phyloP scores from a whole-genome alignment of 2,329 filamentous ascomycete genomes.

The Pseudopyricularia javanii region DNA sequence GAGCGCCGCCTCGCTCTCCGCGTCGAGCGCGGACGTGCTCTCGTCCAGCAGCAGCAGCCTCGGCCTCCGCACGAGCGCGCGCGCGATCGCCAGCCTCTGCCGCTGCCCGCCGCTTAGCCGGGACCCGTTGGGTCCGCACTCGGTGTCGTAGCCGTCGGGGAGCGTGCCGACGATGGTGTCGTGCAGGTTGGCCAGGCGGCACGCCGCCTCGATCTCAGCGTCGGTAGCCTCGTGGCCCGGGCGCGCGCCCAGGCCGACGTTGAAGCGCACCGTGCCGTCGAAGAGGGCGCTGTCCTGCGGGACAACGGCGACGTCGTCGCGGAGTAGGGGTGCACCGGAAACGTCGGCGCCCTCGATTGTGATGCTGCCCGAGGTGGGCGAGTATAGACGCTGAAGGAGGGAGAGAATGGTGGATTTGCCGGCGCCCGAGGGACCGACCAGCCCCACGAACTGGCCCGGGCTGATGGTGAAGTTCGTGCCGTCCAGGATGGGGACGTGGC shows the following conservation, averaged over 20 bases:
- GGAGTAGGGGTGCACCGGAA: slow-evolving; percentile 13
- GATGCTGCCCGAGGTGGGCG: slow-evolving; percentile 33
- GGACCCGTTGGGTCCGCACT: slow-evolving; percentile 37
- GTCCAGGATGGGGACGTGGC: slow-evolving; percentile 34
- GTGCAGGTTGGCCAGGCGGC: slow-evolving; percentile 32
- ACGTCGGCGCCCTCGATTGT: slow-evolving; percentile 35
- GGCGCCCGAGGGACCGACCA: slow-evolving; percentile 32
- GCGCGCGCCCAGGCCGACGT: slow-evolving; percentile 26
- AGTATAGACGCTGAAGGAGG: slow-evolving; percentile 41
- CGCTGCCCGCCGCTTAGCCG: slow-evolving; percentile 40
- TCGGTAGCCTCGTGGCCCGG: slow-evolving; percentile 7
- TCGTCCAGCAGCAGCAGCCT: slow-evolving; percentile 48
- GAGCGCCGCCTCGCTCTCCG: slow-evolving; percentile 37
- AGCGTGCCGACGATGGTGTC: slow-evolving; percentile 29
- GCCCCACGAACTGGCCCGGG: slow-evolving; percentile 24
- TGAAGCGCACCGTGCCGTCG: slow-evolving; percentile 32
- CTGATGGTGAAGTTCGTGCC: slow-evolving; percentile 22
- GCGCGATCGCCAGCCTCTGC: slow-evolving; percentile 38
- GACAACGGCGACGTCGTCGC: slow-evolving; percentile 35
- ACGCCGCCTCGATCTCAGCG: slow-evolving; percentile 27
- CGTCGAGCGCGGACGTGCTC: slow-evolving; percentile 39
- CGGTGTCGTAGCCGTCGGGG: slow-evolving; percentile 38
- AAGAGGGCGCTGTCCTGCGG: slow-evolving; percentile 45
- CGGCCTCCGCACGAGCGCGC: slow-evolving; percentile 44
- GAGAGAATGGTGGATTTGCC: slow-evolving; percentile 35